Evolutionary conservation across 2,329 filamentous ascomycete genomes (phyloP).

Genomic region (Botrytis porri): DNA sequence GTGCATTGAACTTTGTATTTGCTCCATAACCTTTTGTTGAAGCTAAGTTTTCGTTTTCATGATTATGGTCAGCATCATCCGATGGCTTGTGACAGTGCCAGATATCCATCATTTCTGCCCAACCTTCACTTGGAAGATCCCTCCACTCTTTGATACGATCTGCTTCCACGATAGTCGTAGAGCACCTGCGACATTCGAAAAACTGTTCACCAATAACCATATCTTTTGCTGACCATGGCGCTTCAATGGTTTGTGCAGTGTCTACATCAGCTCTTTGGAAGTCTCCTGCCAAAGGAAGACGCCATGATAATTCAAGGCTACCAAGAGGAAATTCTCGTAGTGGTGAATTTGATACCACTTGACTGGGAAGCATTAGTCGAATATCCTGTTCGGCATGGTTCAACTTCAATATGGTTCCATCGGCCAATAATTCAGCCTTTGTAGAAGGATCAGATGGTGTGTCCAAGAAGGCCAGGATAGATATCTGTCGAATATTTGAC

Average conservation of each 20-base stretch:
- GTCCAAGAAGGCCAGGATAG: slow-evolving; percentile 52
- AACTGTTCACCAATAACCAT: slow-evolving; percentile 40
- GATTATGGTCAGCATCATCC: slow-evolving; percentile 44
- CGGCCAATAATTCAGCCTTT: slow-evolving; percentile 42
- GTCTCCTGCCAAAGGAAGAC: slow-evolving; percentile 45
- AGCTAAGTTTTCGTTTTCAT: slow-evolving; percentile 42
- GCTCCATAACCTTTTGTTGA: slow-evolving; percentile 78
- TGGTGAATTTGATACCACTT: slow-evolving; percentile 28
- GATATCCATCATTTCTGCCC: slow-evolving; percentile 99
- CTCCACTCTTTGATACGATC: slow-evolving; percentile 65
- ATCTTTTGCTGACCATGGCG: slow-evolving; percentile 53
- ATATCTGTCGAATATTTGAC: slow-evolving; percentile 62
- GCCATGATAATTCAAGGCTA: slow-evolving; percentile 48
- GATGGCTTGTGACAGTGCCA: slow-evolving; percentile 98
- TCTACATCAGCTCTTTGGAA: slow-evolving; percentile 22
- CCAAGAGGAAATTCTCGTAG: slow-evolving; percentile 31
- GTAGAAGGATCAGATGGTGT: slow-evolving; percentile 38
- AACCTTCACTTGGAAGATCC: slow-evolving; percentile 91
- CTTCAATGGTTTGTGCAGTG: slow-evolving; percentile 26
- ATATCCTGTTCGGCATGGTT: slow-evolving; percentile 46
- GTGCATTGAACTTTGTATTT: slow-evolving; percentile 67
- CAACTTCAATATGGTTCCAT: slow-evolving; percentile 48
- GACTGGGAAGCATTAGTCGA: slow-evolving; percentile 41
- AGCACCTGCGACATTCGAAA: slow-evolving; percentile 41
- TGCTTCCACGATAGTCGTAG: slow-evolving; percentile 43